Evolutionary conservation across 192 early-diverging fungal species (phyloP).

Genomic region (Geranomyces michiganensis): DNA sequence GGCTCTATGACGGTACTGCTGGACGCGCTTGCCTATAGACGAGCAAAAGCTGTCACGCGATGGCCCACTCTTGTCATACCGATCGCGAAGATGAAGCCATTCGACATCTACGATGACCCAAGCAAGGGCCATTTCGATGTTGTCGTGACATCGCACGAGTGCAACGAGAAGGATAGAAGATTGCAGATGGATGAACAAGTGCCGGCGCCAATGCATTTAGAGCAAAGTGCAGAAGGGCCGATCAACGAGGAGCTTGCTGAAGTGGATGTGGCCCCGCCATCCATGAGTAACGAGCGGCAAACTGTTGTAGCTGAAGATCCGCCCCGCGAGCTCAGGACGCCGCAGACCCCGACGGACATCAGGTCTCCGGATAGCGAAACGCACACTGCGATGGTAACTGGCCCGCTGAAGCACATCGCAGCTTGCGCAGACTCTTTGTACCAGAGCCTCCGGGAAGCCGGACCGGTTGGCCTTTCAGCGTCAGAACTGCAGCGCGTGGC

Average conservation of each 20-base stretch:
- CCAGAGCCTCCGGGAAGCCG: conserved; percentile 2
- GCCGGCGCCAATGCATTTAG: not conserved
- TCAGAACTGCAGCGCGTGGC: not conserved
- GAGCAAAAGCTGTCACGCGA: conserved; percentile 12
- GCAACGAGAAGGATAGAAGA: not conserved
- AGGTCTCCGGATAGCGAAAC: no score
- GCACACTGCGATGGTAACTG: no score
- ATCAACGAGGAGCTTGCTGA: no score
- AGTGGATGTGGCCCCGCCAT: no score
- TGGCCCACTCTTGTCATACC: not conserved
- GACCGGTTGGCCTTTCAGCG: not conserved
- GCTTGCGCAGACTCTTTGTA: no score
- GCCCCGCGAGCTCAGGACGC: no score
- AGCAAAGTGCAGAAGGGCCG: no score
- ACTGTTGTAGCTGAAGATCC: no score
- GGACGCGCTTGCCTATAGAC: conserved; percentile 15
- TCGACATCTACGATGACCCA: not conserved
- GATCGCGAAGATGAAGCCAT: not conserved
- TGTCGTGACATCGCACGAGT: not conserved
- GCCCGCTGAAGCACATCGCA: no score
- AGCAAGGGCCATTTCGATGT: not conserved
- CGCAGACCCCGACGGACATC: no score
- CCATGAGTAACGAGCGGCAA: no score
- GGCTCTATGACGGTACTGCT: conserved; percentile 34
- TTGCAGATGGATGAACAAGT: not conserved